These are phyloP conservation scores for Trichoderma semiorbis DNA, from an alignment of 2,329 filamentous ascomycete species.

Conservation along the genomic window DNA sequence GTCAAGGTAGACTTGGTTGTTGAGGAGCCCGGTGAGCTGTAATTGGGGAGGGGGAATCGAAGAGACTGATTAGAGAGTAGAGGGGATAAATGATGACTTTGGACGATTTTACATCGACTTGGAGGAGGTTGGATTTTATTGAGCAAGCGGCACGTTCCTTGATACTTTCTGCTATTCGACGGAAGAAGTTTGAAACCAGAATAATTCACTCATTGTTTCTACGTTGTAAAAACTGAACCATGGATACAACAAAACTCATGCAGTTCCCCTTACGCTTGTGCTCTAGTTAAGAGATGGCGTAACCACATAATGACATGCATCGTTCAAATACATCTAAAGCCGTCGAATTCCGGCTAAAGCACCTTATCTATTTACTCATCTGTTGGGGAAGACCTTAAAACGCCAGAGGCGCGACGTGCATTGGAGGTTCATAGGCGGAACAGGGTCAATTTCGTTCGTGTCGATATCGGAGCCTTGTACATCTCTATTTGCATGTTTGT, in stretches of 20 bases:
- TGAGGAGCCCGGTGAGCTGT: constrained; percentile 11
- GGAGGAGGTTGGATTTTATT: background rate
- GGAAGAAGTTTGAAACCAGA: background rate
- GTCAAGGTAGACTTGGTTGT: background rate
- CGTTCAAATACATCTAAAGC: background rate
- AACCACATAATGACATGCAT: background rate
- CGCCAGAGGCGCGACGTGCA: background rate
- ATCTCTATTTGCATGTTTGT: background rate
- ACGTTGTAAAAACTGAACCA: background rate
- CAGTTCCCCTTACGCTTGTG: background rate
- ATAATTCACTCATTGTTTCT: background rate
- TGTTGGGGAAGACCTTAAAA: background rate
- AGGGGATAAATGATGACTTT: background rate
- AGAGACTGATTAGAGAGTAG: background rate
- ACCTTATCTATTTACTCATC: background rate
- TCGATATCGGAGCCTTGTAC: background rate
- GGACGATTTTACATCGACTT: background rate
- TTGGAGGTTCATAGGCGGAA: background rate
- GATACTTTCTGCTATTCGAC: background rate
- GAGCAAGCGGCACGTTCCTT: constrained; percentile 6
- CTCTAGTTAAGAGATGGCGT: background rate
- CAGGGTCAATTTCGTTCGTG: background rate
- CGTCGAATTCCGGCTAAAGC: background rate
- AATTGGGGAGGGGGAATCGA: background rate
- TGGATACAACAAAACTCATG: background rate